Conservation (phyloP, 2,329 filamentous ascomycete species). For the Arthrobotrys pseudoclavata region DNA sequence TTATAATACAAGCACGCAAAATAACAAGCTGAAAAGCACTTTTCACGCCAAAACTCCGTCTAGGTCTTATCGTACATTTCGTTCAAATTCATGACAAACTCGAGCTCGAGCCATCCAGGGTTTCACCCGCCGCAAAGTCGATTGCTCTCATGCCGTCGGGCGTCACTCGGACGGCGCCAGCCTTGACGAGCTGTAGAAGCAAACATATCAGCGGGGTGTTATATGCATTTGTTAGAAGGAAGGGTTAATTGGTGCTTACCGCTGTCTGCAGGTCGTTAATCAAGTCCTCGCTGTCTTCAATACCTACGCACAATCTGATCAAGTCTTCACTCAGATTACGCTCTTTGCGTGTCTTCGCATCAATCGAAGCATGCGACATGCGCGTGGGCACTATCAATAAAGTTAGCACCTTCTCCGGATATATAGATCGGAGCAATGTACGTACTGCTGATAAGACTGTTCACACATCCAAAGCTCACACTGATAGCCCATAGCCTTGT, state of each 20-base stretch:
- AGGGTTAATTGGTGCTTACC: constrained; percentile 72
- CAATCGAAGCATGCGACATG: constrained; percentile 99
- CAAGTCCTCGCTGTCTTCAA: constrained; percentile 88
- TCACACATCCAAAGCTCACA: constrained; percentile 97
- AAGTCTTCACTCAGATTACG: constrained; percentile 96
- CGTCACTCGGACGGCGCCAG: constrained; percentile 89
- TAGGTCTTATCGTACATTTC: constrained; percentile 36
- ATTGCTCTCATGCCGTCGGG: constrained; percentile 83
- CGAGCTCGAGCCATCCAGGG: constrained; percentile 20
- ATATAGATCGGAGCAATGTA: background rate
- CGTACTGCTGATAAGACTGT: constrained; percentile 88
- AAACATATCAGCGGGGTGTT: background rate
- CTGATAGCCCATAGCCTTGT: constrained; percentile 93
- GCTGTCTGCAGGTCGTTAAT: constrained; percentile 93
- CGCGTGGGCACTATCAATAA: constrained; percentile 81
- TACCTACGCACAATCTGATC: constrained; percentile 94
- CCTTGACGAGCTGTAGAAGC: constrained; percentile 82
- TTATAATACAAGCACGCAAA: background rate
- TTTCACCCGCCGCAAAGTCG: constrained; percentile 58
- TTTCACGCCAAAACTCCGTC: constrained; percentile 43
- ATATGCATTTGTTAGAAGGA: background rate
- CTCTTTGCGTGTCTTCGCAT: constrained; percentile 90
- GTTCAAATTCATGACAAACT: constrained; percentile 3
- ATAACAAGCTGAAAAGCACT: constrained; percentile 4
- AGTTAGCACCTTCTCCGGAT: background rate